phyloP scores from a whole-genome alignment of 768 basidiomycete genomes.

The Tricholomella constricta region DNA sequence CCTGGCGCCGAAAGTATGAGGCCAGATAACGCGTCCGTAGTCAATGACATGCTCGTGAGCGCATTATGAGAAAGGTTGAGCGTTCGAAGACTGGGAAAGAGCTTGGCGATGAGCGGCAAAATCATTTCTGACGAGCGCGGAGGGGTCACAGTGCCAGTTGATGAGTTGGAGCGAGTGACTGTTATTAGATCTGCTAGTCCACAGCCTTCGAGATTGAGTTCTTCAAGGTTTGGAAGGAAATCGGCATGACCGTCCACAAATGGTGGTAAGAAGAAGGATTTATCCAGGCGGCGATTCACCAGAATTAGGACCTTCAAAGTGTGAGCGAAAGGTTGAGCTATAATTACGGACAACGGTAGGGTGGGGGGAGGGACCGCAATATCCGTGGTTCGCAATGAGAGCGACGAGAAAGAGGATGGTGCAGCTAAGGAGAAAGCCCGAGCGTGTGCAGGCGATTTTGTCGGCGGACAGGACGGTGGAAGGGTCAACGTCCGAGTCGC shows the following conservation, averaged over 20 bases:
- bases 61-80: conserved; percentile 79
- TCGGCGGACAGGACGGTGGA: conserved; percentile 58
- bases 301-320: conserved; percentile 61
- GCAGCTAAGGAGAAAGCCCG: conserved; percentile 63
- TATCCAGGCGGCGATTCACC: conserved; percentile 66
- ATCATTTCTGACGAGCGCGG: conserved; percentile 53
- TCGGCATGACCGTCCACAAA: conserved; percentile 30
- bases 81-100: conserved; percentile 71
- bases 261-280: conserved; percentile 57
- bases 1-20: conserved; percentile 52
- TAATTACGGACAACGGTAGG: conserved; percentile 65
- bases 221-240: conserved; percentile 69
- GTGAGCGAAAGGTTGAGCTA: conserved; percentile 58
- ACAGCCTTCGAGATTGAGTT: conserved; percentile 75
- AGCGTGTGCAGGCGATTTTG: conserved; percentile 51
- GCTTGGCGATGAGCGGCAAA: conserved; percentile 56
- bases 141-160: conserved; percentile 36
- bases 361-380: conserved; percentile 66
- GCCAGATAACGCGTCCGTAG: conserved; percentile 44
- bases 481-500: conserved; percentile 61
- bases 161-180: conserved; percentile 39
- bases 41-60: conserved; percentile 56
- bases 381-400: conserved; percentile 33
- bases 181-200: conserved; percentile 61
- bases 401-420: conserved; percentile 26